phyloP scores from a whole-genome alignment of 345 rosid genomes.

The Salix purpurea region DNA sequence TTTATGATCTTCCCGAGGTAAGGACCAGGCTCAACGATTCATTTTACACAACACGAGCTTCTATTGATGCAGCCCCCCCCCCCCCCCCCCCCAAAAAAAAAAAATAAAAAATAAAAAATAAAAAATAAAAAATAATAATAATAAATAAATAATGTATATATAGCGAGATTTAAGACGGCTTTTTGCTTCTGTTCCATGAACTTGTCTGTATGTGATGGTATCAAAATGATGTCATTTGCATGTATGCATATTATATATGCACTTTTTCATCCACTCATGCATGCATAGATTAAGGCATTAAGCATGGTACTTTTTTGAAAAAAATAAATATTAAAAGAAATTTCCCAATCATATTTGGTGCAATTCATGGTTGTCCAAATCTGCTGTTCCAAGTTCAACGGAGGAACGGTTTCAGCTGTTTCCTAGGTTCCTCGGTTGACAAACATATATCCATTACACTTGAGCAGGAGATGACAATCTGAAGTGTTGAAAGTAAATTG shows the following conservation, averaged over 20 bases:
- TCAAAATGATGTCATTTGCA: background rate
- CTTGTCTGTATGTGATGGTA: background rate
- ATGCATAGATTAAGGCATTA: background rate
- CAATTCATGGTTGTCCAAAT: too few relatives aligned
- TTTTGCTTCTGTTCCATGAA: background rate
- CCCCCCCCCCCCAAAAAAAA: too few relatives aligned
- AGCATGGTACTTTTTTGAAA: background rate
- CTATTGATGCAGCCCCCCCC: background rate
- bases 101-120: too few relatives aligned
- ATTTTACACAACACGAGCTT: background rate
- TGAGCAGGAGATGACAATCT: background rate
- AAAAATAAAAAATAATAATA: too few relatives aligned
- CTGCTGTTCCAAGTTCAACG: background rate
- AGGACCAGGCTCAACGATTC: background rate
- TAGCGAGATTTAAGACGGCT: background rate
- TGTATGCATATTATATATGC: background rate
- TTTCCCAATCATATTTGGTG: too few relatives aligned
- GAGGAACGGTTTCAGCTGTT: background rate
- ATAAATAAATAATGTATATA: background rate
- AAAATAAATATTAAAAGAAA: too few relatives aligned
- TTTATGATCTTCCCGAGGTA: constrained; percentile 83
- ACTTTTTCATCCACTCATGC: background rate
- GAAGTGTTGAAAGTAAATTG: background rate
- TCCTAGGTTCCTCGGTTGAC: background rate
- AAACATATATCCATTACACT: background rate